Evolutionary conservation across 306 rosid species (phyloP).

Genomic region (Medicago ruthenica): DNA sequence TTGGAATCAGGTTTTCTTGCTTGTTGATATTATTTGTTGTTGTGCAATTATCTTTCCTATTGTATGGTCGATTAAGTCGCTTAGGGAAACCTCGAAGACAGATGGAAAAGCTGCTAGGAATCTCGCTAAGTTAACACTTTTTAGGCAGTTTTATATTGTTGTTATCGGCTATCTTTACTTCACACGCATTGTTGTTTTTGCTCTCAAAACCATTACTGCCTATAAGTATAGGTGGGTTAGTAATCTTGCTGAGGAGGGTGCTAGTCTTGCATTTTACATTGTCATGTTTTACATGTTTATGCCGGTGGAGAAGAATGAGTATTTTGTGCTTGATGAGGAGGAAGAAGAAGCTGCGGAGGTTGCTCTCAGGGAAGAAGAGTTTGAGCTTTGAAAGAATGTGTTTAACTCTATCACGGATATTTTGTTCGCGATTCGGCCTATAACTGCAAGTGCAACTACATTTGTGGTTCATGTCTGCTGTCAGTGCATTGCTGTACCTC

Average conservation of each 20-base stretch:
- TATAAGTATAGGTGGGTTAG: slow-evolving; percentile 93
- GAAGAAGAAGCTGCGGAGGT: slow-evolving; percentile 91
- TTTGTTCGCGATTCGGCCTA: slow-evolving; percentile 36
- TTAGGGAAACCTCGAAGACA: slow-evolving; percentile 87
- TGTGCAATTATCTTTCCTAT: slow-evolving; percentile 91
- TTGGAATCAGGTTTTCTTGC: slow-evolving; percentile 85
- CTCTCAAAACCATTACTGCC: slow-evolving; percentile 77
- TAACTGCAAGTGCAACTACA: slow-evolving; percentile 14
- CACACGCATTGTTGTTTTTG: slow-evolving; percentile 82
- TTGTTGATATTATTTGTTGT: slow-evolving; percentile 86
- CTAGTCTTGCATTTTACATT: slow-evolving; percentile 67
- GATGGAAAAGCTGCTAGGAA: slow-evolving; percentile 93
- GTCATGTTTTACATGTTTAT: slow-evolving; percentile 90
- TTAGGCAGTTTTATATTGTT: slow-evolving; percentile 83
- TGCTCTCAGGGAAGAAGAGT: slow-evolving; percentile 82
- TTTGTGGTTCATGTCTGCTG: slow-evolving; percentile 54
- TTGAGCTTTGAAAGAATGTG: slow-evolving; percentile 63
- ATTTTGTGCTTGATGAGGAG: slow-evolving; percentile 81
- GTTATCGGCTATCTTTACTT: slow-evolving; percentile 87
- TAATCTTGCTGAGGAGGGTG: slow-evolving; percentile 82
- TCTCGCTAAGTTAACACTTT: slow-evolving; percentile 78
- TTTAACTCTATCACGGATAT: slow-evolving; percentile 1
- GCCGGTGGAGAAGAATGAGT: slow-evolving; percentile 76
- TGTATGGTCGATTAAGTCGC: slow-evolving; percentile 84
- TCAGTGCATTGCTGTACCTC: slow-evolving; percentile 38